A percentile compares a stretch with the other conserved stretches of the same genome.
Conservation (phyloP, 73 alveolate species). For the Breviolum minutum region DNA sequence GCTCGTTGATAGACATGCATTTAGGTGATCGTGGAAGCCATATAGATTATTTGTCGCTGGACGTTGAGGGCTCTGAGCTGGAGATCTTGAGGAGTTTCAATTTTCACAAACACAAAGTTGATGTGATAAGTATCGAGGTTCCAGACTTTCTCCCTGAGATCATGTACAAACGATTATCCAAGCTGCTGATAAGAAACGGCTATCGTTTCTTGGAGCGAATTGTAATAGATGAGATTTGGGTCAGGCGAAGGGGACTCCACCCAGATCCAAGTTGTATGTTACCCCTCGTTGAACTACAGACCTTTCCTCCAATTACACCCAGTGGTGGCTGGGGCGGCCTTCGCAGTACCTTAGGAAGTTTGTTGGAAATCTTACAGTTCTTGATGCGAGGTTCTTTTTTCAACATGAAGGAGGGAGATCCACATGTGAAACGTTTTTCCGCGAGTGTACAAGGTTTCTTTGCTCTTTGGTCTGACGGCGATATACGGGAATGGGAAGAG, state of each 20-base stretch:
- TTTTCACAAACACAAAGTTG: constrained; percentile 53
- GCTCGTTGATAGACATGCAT: constrained; percentile 31
- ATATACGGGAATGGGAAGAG: constrained; percentile 32
- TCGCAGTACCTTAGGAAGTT: neutral
- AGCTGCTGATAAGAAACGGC: constrained; percentile 24
- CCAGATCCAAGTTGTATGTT: constrained; percentile 73
- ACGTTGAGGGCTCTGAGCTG: constrained; percentile 68
- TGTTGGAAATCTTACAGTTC: neutral
- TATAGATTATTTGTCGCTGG: constrained; percentile 65
- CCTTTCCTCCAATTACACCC: neutral
- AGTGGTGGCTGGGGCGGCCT: constrained; percentile 35
- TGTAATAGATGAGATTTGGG: constrained; percentile 43
- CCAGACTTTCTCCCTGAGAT: constrained; percentile 1
- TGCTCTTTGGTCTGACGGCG: constrained; percentile 15
- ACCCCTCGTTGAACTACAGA: neutral
- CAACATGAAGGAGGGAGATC: too few relatives aligned
- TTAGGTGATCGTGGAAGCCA: constrained; percentile 35
- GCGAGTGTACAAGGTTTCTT: neutral
- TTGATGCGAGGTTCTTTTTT: too few relatives aligned
- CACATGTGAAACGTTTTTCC: too few relatives aligned
- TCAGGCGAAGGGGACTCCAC: constrained; percentile 9
- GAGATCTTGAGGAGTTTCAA: constrained; percentile 31
- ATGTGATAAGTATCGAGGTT: constrained; percentile 76
- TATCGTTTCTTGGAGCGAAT: constrained; percentile 54
- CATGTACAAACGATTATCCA: constrained; percentile 21